Evolutionary conservation across 1,284 basidiomycete genomes (phyloP).

Genomic region (Fomitiporia mediterranea): DNA sequence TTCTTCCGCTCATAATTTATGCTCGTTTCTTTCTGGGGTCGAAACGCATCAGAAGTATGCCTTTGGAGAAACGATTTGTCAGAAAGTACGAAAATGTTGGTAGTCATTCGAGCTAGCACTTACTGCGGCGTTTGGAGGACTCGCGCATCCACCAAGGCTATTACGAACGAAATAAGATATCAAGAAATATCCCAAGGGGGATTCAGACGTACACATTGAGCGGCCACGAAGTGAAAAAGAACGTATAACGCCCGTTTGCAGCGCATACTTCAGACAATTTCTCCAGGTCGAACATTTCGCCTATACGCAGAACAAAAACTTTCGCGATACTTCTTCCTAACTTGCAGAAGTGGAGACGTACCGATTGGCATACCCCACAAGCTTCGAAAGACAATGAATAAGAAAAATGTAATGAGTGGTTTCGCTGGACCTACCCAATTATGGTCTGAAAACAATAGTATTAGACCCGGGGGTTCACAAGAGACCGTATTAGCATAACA

Average conservation of each 20-base stretch:
- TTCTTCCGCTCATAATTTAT: too few relatives aligned
- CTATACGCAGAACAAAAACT: constrained; percentile 28
- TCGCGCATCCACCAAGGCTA: constrained; percentile 62
- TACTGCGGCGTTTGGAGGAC: constrained; percentile 66
- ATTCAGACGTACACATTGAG: too few relatives aligned
- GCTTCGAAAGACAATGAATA: constrained; percentile 29
- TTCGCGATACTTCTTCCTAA: background rate
- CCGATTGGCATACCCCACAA: constrained; percentile 72
- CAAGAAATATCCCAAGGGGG: too few relatives aligned
- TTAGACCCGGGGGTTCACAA: background rate
- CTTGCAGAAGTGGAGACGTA: constrained; percentile 20
- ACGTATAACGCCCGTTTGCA: constrained; percentile 56
- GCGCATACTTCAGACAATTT: constrained; percentile 52
- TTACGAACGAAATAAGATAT: background rate
- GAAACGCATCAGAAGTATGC: too few relatives aligned
- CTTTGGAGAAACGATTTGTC: too few relatives aligned
- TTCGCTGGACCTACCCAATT: constrained; percentile 40
- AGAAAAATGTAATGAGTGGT: background rate
- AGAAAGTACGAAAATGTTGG: too few relatives aligned
- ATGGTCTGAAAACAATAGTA: constrained; percentile 42
- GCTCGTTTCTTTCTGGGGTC: too few relatives aligned
- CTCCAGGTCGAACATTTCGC: constrained; percentile 69
- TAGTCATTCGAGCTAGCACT: constrained; percentile 29
- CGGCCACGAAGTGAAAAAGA: constrained; percentile 73
- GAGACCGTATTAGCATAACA: background rate